phyloP scores from a whole-genome alignment of 1,284 basidiomycete species.

The Moesziomyces globuligerus region DNA sequence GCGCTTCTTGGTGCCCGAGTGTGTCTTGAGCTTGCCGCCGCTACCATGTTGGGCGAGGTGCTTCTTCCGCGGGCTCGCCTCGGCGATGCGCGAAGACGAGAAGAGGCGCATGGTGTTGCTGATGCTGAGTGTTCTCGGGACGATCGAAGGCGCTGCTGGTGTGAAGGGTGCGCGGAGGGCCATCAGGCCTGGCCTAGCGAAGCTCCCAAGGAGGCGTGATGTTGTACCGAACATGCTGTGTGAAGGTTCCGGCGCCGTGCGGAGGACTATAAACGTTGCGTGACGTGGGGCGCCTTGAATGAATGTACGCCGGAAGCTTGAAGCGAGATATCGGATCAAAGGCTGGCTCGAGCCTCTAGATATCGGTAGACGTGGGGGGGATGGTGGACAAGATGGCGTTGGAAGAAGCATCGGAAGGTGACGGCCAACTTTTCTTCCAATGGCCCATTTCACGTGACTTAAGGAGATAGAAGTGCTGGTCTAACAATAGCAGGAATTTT shows the following conservation, averaged over 20 bases:
- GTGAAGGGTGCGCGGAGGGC: constrained; percentile 12
- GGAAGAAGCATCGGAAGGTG: constrained; percentile 9
- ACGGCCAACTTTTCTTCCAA: constrained; percentile 35
- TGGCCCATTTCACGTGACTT: constrained; percentile 20
- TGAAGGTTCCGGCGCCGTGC: neutral
- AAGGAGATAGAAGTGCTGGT: neutral
- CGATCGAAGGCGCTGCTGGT: neutral
- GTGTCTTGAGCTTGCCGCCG: constrained; percentile 53
- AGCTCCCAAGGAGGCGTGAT: constrained; percentile 21
- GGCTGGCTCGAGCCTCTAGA: neutral
- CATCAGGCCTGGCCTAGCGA: constrained; percentile 17
- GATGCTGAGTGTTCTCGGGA: neutral
- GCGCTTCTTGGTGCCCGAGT: constrained; percentile 59
- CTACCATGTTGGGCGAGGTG: constrained; percentile 48
- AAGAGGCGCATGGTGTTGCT: constrained; percentile 8
- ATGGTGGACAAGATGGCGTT: constrained; percentile 1
- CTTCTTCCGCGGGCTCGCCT: constrained; percentile 32
- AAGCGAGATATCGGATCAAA: too few species aligned
- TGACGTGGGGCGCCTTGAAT: too few species aligned
- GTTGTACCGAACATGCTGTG: constrained; percentile 18
- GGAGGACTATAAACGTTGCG: neutral
- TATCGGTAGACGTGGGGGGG: neutral
- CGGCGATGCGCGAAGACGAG: constrained; percentile 10
- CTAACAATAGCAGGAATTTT: constrained; percentile 8
- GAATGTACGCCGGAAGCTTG: too few species aligned